Percentiles rank a stretch among this genome's conserved stretches.
Evolutionary conservation across 805 yeast genomes (phyloP).

Genomic region (Saturnispora hagleri): DNA sequence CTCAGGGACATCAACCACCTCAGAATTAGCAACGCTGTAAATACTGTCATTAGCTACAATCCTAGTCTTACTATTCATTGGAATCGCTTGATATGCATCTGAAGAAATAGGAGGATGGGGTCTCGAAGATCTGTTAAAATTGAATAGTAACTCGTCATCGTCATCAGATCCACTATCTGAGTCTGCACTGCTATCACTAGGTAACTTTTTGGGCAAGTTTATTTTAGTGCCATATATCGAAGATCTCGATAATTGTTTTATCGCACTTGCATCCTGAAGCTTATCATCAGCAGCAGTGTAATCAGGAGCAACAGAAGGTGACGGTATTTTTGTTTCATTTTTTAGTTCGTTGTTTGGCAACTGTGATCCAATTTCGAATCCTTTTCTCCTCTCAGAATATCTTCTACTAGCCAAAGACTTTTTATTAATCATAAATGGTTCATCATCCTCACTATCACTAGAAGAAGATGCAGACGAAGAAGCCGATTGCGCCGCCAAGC

Average conservation of each 20-base stretch:
- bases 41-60: slow-evolving; percentile 3
- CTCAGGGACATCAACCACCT: slow-evolving; percentile 13
- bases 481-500: not conserved
- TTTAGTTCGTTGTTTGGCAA: not conserved
- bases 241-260: not conserved
- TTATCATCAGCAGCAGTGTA: not conserved
- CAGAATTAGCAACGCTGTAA: slow-evolving; percentile 1
- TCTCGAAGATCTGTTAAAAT: slow-evolving; percentile 6
- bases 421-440: slow-evolving; percentile 8
- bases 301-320: not conserved
- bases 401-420: slow-evolving; percentile 3
- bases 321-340: not conserved
- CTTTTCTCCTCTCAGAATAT: slow-evolving; percentile 2
- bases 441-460: slow-evolving; percentile 1
- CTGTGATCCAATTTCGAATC: not conserved
- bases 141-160: slow-evolving; percentile 11
- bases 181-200: not conserved
- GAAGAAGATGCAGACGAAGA: slow-evolving; percentile 1
- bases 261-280: not conserved
- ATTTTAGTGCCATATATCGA: slow-evolving; percentile 13
- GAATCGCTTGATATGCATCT: not conserved
- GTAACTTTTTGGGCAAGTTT: not conserved
- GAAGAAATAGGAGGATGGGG: not conserved
- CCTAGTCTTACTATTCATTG: not conserved
- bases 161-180: slow-evolving; percentile 1